Conservation (phyloP, 2,329 filamentous ascomycete species). For the Leptoxyphium fumago region DNA sequence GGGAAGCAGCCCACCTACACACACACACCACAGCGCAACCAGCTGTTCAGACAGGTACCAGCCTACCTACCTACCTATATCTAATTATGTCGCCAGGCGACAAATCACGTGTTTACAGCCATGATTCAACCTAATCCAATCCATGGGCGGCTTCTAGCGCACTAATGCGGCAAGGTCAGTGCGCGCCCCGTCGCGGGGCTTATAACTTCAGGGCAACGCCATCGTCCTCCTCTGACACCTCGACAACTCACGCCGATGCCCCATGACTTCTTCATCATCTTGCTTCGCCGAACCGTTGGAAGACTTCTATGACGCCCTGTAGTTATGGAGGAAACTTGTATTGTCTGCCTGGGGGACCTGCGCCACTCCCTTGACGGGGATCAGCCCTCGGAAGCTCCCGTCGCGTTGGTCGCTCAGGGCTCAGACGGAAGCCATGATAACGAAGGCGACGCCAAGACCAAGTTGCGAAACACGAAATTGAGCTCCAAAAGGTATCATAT, state of each 20-base stretch:
- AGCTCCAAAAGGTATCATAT: slow-evolving; percentile 19
- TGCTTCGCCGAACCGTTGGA: slow-evolving; percentile 2
- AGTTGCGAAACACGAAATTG: slow-evolving; percentile 7
- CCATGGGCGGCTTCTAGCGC: slow-evolving; percentile 3
- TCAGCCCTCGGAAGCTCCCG: slow-evolving; percentile 23
- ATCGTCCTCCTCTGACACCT: slow-evolving; percentile 5
- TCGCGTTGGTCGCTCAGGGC: slow-evolving; percentile 2
- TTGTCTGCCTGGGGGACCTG: slow-evolving; percentile 58
- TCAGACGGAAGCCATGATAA: not conserved
- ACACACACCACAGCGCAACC: too few relatives aligned
- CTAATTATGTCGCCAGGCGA: too few relatives aligned
- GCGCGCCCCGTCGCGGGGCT: not conserved
- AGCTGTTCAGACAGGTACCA: too few relatives aligned
- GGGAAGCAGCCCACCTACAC: too few relatives aligned
- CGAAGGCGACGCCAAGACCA: slow-evolving; percentile 9
- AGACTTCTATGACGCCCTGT: slow-evolving; percentile 3
- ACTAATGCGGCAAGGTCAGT: slow-evolving; percentile 2
- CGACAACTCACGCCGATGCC: slow-evolving; percentile 2
- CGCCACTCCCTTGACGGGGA: slow-evolving; percentile 40
- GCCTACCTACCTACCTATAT: too few relatives aligned
- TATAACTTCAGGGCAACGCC: not conserved
- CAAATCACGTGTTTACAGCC: too few relatives aligned
- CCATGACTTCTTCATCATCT: slow-evolving; percentile 6
- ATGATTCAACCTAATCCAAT: slow-evolving; percentile 4
- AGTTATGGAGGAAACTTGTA: slow-evolving; percentile 51